Conservation (phyloP, 2,329 filamentous ascomycete genomes). For the Claviceps sp. region DNA sequence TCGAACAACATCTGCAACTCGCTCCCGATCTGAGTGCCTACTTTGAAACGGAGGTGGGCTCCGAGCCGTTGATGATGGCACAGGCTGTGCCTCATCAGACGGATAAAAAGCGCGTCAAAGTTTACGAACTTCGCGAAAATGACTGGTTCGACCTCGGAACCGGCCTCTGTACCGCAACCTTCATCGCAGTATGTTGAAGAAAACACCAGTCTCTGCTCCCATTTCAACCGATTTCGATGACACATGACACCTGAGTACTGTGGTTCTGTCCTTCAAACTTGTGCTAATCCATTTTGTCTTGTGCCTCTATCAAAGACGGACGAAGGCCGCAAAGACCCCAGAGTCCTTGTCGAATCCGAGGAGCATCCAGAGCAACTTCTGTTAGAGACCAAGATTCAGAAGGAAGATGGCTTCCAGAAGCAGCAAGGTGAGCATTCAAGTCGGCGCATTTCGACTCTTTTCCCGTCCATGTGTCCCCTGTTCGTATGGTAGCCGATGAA, state of each 20-base stretch:
- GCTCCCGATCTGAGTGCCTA: slow-evolving; percentile 39
- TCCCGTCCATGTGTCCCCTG: background rate
- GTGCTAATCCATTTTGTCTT: background rate
- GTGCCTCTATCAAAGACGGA: slow-evolving; percentile 30
- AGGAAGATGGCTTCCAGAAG: slow-evolving; percentile 94
- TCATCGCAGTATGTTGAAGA: slow-evolving; percentile 49
- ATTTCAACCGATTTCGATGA: background rate
- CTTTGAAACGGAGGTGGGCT: slow-evolving; percentile 37
- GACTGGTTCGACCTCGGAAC: slow-evolving; percentile 99
- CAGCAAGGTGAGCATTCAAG: slow-evolving; percentile 62
- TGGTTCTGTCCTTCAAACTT: background rate
- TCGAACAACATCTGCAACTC: slow-evolving; percentile 47
- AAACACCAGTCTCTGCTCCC: background rate
- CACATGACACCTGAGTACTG: no score
- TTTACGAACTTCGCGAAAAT: slow-evolving; percentile 96
- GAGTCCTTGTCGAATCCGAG: slow-evolving; percentile 85
- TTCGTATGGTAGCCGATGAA: background rate
- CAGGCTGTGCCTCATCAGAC: slow-evolving; percentile 56
- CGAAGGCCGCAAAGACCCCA: slow-evolving; percentile 61
- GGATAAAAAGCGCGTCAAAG: slow-evolving; percentile 77
- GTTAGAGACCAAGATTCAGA: slow-evolving; percentile 78
- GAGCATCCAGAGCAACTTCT: slow-evolving; percentile 74
- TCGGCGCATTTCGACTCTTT: slow-evolving; percentile 5
- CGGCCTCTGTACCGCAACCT: slow-evolving; percentile 77
- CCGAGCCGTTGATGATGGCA: slow-evolving; percentile 57